These are phyloP conservation scores for Zygosaccharomyces kombuchaensis DNA, from an alignment of 805 yeast species.

Conservation along the genomic window DNA sequence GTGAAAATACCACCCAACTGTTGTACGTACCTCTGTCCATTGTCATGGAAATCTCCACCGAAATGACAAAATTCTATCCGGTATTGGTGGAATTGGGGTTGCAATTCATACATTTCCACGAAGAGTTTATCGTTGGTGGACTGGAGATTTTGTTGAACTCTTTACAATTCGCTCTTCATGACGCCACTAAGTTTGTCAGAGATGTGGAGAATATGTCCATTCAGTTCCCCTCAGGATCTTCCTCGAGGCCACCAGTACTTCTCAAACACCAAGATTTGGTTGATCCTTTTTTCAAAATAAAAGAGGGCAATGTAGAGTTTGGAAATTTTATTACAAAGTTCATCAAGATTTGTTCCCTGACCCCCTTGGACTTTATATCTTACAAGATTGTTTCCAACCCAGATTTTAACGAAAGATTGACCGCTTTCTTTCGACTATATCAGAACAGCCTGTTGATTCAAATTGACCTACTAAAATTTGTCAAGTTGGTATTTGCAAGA, in stretches of 20 bases:
- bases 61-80: constrained; percentile 9
- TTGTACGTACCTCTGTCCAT: constrained; percentile 12
- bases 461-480: constrained; percentile 33
- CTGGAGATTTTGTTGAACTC: constrained; percentile 23
- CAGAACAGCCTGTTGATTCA: constrained; percentile 33
- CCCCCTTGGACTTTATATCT: constrained; percentile 19
- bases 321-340: constrained; percentile 27
- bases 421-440: constrained; percentile 26
- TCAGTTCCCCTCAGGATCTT: constrained; percentile 6
- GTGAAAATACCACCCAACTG: constrained; percentile 5
- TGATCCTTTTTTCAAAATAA: constrained; percentile 21
- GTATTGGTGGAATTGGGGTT: constrained; percentile 8
- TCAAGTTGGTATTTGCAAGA: constrained; percentile 27
- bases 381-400: constrained; percentile 16
- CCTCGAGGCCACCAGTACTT: constrained; percentile 1
- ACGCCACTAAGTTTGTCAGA: constrained; percentile 11
- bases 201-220: constrained; percentile 14
- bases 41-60: constrained; percentile 12
- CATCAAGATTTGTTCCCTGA: constrained; percentile 26
- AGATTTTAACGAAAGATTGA: constrained; percentile 19
- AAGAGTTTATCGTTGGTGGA: constrained; percentile 20
- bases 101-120: constrained; percentile 9
- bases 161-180: constrained; percentile 21
- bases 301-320: constrained; percentile 25
- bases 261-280: constrained; percentile 12